Percentiles rank a stretch among this genome's conserved stretches.
Evolutionary conservation across 1,284 basidiomycete genomes (phyloP).

Genomic region (Mrakiaceae sp.): DNA sequence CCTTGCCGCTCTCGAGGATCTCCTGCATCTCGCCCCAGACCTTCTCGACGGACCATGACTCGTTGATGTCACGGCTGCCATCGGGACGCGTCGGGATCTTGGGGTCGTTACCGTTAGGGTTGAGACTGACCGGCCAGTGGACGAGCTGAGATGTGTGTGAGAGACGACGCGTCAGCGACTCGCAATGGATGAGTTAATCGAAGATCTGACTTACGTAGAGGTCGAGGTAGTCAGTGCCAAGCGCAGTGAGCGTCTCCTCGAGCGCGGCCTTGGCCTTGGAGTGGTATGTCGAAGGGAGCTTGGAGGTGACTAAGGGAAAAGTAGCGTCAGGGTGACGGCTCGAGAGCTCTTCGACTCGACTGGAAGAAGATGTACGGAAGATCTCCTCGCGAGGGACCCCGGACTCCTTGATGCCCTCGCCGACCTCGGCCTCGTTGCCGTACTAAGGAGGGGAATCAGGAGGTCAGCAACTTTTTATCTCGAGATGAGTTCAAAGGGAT

Average conservation of each 20-base stretch:
- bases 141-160: background rate
- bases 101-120: background rate
- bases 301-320: background rate
- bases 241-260: constrained; percentile 56
- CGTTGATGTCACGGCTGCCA: constrained; percentile 50
- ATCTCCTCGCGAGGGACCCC: constrained; percentile 54
- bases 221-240: constrained; percentile 53
- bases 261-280: constrained; percentile 29
- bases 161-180: background rate
- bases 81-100: constrained; percentile 35
- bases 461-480: background rate
- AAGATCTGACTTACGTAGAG: background rate
- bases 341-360: constrained; percentile 42
- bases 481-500: too few species aligned
- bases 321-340: too few species aligned
- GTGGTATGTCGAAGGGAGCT: background rate
- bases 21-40: constrained; percentile 31
- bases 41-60: constrained; percentile 61
- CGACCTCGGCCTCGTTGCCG: constrained; percentile 32
- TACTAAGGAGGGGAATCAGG: constrained; percentile 66
- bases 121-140: constrained; percentile 7
- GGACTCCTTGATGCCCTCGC: constrained; percentile 6
- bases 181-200: background rate
- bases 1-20: constrained; percentile 28
- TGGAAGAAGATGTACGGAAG: constrained; percentile 43